phyloP scores from a whole-genome alignment of 768 basidiomycete genomes.

The Lactarius sp. region DNA sequence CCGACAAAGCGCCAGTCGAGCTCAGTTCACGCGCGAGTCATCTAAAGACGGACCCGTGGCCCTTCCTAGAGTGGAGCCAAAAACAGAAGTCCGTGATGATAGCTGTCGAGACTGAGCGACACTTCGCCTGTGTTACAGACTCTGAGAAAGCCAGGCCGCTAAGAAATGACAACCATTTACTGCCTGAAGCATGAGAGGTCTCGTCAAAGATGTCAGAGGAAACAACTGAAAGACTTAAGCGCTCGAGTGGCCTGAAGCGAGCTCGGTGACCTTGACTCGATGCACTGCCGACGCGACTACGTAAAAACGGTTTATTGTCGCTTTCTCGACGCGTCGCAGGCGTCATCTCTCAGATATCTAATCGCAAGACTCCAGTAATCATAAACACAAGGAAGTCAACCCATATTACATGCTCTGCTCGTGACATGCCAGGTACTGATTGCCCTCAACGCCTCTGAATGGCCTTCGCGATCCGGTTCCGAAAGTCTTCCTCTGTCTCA shows the following conservation, averaged over 20 bases:
- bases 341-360: not conserved
- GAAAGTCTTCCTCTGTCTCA: conserved; percentile 24
- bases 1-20: not conserved
- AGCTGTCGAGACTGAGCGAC: too few relatives aligned
- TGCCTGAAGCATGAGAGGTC: not conserved
- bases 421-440: not conserved
- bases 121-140: not conserved
- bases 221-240: not conserved
- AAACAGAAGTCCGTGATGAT: too few relatives aligned
- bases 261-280: not conserved
- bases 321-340: not conserved
- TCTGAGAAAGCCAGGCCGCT: not conserved
- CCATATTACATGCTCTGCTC: not conserved
- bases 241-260: conserved; percentile 1
- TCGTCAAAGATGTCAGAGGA: not conserved
- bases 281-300: not conserved
- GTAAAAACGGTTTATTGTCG: not conserved
- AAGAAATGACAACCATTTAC: not conserved
- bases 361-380: not conserved
- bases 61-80: too few relatives aligned
- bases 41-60: not conserved
- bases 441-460: conserved; percentile 11
- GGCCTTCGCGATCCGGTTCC: conserved; percentile 17
- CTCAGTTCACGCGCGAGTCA: conserved; percentile 5
- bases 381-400: not conserved